These are phyloP conservation scores for Tetracentron sinense DNA, from an alignment of 164 flowering plant genomes.

Conservation along the genomic window DNA sequence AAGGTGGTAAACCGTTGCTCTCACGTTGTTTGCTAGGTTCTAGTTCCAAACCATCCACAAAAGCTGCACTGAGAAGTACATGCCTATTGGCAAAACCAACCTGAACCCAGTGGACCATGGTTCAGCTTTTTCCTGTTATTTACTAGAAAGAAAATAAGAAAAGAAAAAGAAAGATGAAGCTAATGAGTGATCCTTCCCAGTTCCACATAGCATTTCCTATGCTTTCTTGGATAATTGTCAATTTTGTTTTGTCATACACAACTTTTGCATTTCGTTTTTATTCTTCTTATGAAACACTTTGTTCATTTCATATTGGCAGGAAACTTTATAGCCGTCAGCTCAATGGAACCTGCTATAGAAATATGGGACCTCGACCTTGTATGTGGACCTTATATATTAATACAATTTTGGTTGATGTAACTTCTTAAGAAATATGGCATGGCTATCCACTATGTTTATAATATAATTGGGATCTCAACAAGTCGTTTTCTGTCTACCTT, in stretches of 20 bases:
- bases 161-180: too few relatives aligned
- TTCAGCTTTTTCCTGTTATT: background rate
- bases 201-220: too few relatives aligned
- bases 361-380: conserved; percentile 81
- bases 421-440: background rate
- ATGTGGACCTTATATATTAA: conserved; percentile 17
- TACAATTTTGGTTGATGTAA: background rate
- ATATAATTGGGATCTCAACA: background rate
- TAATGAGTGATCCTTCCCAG: too few relatives aligned
- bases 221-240: too few relatives aligned
- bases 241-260: background rate
- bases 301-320: conserved; percentile 21
- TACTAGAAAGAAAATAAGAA: too few relatives aligned
- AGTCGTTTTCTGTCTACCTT: background rate
- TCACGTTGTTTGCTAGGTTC: background rate
- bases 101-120: background rate
- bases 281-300: background rate
- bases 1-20: too few relatives aligned
- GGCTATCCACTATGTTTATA: background rate
- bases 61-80: background rate
- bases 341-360: conserved; percentile 72
- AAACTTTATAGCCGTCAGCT: conserved; percentile 60
- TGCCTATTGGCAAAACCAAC: background rate
- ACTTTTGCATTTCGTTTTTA: background rate
- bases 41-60: background rate